Evolutionary conservation across 1,284 basidiomycete genomes (phyloP).

Genomic region (Schizopora paradoxa): DNA sequence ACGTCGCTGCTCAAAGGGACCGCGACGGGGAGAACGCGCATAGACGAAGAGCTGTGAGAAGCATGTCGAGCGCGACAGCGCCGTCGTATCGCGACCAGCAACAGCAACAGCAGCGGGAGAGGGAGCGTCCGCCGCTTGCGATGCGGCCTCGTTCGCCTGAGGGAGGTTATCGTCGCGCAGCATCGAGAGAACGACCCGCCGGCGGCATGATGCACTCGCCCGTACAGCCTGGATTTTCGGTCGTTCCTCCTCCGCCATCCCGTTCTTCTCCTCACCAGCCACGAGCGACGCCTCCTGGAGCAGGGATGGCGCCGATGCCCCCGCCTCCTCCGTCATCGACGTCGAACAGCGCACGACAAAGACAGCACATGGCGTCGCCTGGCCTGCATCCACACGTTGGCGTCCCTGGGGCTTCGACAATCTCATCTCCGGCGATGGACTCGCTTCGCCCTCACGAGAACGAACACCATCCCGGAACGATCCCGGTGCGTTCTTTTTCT

Average conservation of each 20-base stretch:
- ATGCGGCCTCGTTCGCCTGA: too few relatives aligned
- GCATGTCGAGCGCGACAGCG: conserved; percentile 10
- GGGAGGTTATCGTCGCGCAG: too few relatives aligned
- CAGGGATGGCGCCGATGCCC: too few relatives aligned
- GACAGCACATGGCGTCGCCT: neutral
- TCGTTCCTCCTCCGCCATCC: neutral
- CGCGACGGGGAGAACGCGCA: conserved; percentile 25
- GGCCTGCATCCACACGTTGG: too few relatives aligned
- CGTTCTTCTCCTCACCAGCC: neutral
- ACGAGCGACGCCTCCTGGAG: neutral
- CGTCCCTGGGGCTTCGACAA: too few relatives aligned
- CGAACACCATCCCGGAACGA: conserved; percentile 12
- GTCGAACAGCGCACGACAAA: neutral
- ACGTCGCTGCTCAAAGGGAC: too few relatives aligned
- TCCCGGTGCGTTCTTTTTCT: conserved; percentile 16
- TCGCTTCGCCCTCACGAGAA: conserved; percentile 12
- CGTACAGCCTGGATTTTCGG: neutral
- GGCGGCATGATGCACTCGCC: neutral
- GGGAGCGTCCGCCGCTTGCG: conserved; percentile 22
- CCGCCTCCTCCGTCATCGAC: conserved; percentile 2
- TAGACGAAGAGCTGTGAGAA: conserved; percentile 1
- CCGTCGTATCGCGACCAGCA: conserved; percentile 5
- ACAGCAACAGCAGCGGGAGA: conserved; percentile 17
- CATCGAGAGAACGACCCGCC: neutral
- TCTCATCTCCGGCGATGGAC: conserved; percentile 13